Base-by-base conservation (phyloP, 192 early-diverging fungal genomes). In the Coemansia sp. region DNA sequence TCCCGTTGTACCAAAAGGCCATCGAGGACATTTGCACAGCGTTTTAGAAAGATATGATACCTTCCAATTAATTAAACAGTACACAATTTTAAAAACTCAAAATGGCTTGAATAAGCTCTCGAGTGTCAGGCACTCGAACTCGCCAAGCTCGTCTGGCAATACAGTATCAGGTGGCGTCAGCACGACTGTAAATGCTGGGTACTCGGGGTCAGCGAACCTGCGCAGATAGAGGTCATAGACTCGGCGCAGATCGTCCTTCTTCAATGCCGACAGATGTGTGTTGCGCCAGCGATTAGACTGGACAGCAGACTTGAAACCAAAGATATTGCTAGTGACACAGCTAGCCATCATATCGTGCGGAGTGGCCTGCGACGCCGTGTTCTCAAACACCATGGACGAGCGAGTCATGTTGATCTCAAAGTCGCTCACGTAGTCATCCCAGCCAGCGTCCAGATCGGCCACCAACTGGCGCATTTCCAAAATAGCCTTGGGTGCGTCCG, bases 1-100 rank as follows among this genome's bases (percentile, higher is more conserved):
- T 87, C 5, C 54, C 67, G 20, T 65, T 76, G 34, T 87, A 82
- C 63, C 86, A 87, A 41, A 67, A 73, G n/a, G 86, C 86, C 2
- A 54, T 87, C 13, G 68, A 73, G 44, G 86, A 78, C 20, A 85
- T 87, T 44, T 72, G 84, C 68, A 85, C 75, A 1, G 83, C 83
- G 43, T 75, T 75, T 36, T 84, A 68, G 40, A 38, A 11, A 13
- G 43, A 44, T 44, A 44, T 44, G 16, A 44, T 13, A 44, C 10
- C 16, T 44, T 12, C 43, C 5, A 38, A 44, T 44, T 44, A 51
- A 51, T 51, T 16, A 57, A 15, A 8, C 29, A 29, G 27, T 12
- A 10, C 27, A 54, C 51, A 54, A 54, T 54, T 54, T 18, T 20
- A 10, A 22, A 27, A 20, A 12, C 18, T 18, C 20, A 12, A 44